phyloP scores from a whole-genome alignment of 2,329 filamentous ascomycete species.

The Raffaelea ambrosiae region DNA sequence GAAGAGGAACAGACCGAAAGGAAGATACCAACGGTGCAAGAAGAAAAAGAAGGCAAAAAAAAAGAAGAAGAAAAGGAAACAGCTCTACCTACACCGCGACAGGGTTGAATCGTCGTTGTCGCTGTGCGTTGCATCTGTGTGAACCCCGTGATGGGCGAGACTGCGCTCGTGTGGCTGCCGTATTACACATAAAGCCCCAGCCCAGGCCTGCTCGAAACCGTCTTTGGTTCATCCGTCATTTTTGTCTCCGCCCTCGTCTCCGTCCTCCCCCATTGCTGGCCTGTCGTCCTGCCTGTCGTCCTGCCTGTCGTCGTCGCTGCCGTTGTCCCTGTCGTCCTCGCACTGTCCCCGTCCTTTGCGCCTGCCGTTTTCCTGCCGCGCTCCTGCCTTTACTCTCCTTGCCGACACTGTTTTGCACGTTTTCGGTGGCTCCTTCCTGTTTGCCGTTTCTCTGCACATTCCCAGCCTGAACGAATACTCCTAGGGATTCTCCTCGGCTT shows the following conservation, averaged over 20 bases:
- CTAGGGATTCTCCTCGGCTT: no score
- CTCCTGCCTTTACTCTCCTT: neutral
- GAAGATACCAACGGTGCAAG: no score
- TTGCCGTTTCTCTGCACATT: neutral
- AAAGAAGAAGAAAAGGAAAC: no score
- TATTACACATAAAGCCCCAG: neutral
- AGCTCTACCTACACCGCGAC: no score
- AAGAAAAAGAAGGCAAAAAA: no score
- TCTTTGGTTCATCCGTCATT: neutral
- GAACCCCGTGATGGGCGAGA: conserved; percentile 2
- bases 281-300: neutral
- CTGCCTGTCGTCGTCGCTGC: neutral
- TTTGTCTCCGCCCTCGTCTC: neutral
- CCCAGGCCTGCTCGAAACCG: no score
- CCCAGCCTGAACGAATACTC: no score
- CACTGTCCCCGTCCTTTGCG: neutral
- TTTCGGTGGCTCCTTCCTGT: neutral
- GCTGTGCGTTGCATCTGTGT: conserved; percentile 3
- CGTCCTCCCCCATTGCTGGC: neutral
- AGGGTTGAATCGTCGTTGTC: no score
- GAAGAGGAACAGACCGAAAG: no score
- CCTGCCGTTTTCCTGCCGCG: neutral
- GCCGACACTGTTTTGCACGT: neutral
- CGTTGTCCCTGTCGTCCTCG: neutral
- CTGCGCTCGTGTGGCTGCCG: neutral